Conservation (phyloP, 257 asterid species). For the Capsicum rhomboideum region DNA sequence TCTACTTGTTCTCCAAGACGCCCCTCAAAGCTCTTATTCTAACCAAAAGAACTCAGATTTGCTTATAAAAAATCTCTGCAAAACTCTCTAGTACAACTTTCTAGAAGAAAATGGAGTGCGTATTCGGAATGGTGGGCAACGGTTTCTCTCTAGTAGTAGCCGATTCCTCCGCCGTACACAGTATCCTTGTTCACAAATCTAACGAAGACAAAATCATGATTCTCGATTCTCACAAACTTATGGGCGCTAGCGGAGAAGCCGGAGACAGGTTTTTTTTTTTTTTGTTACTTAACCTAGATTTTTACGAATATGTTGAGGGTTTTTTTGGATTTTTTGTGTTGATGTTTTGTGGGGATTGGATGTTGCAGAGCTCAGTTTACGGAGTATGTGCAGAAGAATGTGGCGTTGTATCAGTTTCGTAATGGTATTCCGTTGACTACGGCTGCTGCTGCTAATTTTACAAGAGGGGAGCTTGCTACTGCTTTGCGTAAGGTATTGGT, state of each 20-base stretch:
- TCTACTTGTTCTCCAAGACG: constrained; percentile 60
- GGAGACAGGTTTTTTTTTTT: constrained; percentile 88
- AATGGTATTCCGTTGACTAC: constrained; percentile 97
- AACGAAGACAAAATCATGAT: constrained; percentile 93
- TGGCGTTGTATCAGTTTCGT: constrained; percentile 83
- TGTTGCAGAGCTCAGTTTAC: constrained; percentile 79
- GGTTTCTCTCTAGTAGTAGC: constrained; percentile 87
- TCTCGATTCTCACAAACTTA: constrained; percentile 85
- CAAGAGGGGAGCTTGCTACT: constrained; percentile 98
- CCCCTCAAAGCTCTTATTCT: constrained; percentile 7
- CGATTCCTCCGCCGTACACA: constrained; percentile 92
- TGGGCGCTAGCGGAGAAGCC: constrained; percentile 98
- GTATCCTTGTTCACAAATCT: constrained; percentile 91
- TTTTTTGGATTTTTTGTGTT: neutral
- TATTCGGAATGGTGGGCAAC: constrained; percentile 81
- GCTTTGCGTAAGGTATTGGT: constrained; percentile 79
- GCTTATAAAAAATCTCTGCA: neutral
- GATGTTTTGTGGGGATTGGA: neutral
- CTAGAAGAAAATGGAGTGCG: constrained; percentile 63
- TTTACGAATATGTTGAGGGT: neutral
- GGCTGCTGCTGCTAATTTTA: constrained; percentile 86
- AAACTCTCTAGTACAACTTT: neutral
- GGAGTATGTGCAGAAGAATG: constrained; percentile 92
- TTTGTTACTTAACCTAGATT: neutral
- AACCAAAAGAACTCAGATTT: neutral